Percentiles rank a stretch among this genome's conserved stretches.
These are phyloP conservation scores for Marchantia paleacea DNA, from an alignment of 225 moss, liverwort and hornwort genomes.

Conservation along the genomic window DNA sequence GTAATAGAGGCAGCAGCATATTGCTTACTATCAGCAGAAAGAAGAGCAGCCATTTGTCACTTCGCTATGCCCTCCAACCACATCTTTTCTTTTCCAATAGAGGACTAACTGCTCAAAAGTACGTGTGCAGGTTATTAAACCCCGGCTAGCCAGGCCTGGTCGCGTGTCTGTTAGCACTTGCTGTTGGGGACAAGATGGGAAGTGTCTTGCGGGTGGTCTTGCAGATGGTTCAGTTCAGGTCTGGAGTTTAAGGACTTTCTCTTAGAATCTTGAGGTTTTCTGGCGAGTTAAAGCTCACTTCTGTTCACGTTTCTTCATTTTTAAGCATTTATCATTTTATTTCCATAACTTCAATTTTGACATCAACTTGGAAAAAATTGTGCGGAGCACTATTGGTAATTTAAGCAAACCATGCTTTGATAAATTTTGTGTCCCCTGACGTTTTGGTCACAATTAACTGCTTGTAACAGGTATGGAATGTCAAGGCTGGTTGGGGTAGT, in stretches of 20 bases:
- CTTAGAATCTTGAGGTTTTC: neutral
- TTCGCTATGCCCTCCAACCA: neutral
- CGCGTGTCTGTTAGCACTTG: conserved; percentile 87
- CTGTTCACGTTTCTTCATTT: neutral
- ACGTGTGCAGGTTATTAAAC: conserved; percentile 82
- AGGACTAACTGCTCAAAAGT: neutral
- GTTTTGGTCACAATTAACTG: neutral
- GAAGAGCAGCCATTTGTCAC: neutral
- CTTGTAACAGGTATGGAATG: conserved; percentile 77
- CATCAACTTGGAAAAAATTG: too few species aligned
- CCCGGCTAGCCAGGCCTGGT: conserved; percentile 91
- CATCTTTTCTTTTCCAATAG: neutral
- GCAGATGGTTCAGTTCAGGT: conserved; percentile 99
- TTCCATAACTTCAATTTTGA: too few species aligned
- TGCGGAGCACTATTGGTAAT: too few species aligned
- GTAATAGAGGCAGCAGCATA: neutral
- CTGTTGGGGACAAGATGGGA: conserved; percentile 92
- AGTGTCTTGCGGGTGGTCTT: conserved; percentile 84
- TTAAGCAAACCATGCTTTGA: too few species aligned
- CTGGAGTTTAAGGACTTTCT: neutral
- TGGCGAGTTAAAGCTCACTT: too few species aligned
- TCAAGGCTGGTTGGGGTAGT: conserved; percentile 98
- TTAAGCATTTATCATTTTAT: neutral
- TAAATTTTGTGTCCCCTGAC: too few species aligned
- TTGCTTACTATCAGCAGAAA: neutral